Evolutionary conservation across 495 filamentous ascomycete species (phyloP).

Genomic region (Xylaria bambusicola): DNA sequence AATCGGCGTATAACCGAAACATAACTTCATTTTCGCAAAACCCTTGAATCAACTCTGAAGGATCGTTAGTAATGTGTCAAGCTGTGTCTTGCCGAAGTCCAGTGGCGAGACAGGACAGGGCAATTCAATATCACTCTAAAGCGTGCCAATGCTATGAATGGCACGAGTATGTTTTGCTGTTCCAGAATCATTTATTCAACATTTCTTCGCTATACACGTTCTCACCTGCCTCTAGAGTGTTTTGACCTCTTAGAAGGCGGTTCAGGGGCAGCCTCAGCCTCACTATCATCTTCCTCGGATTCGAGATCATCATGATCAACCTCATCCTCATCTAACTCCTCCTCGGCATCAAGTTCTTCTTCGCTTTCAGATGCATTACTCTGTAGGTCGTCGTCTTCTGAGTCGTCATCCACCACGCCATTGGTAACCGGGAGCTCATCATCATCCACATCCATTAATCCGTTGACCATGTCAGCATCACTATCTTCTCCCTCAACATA

Average conservation of each 20-base stretch:
- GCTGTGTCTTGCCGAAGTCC: neutral
- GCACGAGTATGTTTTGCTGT: conserved; percentile 28
- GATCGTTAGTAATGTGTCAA: neutral
- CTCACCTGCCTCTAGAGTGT: conserved; percentile 31
- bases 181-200: conserved; percentile 21
- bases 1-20: too few relatives aligned
- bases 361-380: conserved; percentile 41
- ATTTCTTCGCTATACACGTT: conserved; percentile 6
- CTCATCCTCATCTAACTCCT: conserved; percentile 47
- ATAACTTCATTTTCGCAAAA: too few relatives aligned
- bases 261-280: conserved; percentile 37
- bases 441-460: conserved; percentile 37
- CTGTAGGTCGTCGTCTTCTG: conserved; percentile 46
- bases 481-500: conserved; percentile 83
- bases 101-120: neutral
- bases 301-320: conserved; percentile 47
- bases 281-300: conserved; percentile 46
- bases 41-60: neutral
- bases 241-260: conserved; percentile 38
- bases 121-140: neutral
- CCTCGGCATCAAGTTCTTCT: conserved; percentile 40
- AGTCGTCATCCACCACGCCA: conserved; percentile 40
- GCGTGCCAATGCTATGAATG: conserved; percentile 3
- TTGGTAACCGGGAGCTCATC: conserved; percentile 37
- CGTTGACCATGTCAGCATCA: conserved; percentile 45